Percentiles rank a stretch among this genome's conserved stretches.
These are phyloP conservation scores for Trichoderma brevicompactum DNA, from an alignment of 2,329 filamentous ascomycete species.

Conservation along the genomic window DNA sequence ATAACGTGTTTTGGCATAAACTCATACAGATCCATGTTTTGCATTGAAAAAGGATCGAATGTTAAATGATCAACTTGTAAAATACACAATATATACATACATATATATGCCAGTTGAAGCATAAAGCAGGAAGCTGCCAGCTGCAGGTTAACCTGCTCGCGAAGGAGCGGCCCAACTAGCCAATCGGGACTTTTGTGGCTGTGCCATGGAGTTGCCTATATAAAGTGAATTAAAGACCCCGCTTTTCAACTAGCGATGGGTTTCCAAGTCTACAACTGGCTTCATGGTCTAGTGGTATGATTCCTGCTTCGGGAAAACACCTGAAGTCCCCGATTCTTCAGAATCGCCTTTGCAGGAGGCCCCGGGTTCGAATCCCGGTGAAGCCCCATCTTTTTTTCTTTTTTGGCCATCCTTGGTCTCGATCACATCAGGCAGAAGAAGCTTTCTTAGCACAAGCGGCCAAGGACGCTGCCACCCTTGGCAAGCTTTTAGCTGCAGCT, in stretches of 20 bases:
- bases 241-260: conserved; percentile 21
- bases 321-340: conserved; percentile 31
- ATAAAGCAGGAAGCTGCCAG: too few relatives aligned
- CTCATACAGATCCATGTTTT: background rate
- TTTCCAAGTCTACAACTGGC: conserved; percentile 29
- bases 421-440: too few relatives aligned
- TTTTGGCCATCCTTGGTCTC: background rate
- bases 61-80: background rate
- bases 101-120: background rate
- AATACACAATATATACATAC: background rate
- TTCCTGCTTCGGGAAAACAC: conserved; percentile 33
- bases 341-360: conserved; percentile 34
- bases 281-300: conserved; percentile 38
- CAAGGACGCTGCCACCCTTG: too few relatives aligned
- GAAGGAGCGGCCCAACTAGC: too few relatives aligned
- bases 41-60: background rate
- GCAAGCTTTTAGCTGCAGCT: too few relatives aligned
- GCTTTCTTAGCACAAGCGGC: too few relatives aligned
- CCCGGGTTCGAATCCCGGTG: conserved; percentile 35
- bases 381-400: conserved; percentile 31
- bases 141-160: too few relatives aligned
- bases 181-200: too few relatives aligned
- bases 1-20: background rate
- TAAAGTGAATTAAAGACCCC: background rate
- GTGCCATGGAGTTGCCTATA: background rate